A percentile compares a stretch with the other conserved stretches of the same genome.
phyloP scores from a whole-genome alignment of 2,329 filamentous ascomycete genomes.

The Fusarium pseudograminearum region DNA sequence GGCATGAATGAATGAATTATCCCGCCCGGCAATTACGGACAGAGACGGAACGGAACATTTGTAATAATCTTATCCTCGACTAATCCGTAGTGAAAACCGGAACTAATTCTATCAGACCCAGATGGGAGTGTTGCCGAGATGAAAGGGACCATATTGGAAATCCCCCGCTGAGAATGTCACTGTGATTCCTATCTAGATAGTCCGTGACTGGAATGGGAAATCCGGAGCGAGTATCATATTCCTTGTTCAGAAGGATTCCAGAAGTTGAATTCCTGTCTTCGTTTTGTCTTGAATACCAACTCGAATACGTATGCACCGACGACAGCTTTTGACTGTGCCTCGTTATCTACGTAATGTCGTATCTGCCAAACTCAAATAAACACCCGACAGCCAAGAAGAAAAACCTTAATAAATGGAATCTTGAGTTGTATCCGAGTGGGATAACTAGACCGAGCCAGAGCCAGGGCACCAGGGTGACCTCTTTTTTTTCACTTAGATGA shows the following conservation, averaged over 20 bases:
- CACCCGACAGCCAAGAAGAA: background rate
- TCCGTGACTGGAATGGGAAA: background rate
- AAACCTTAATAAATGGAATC: slow-evolving; percentile 9
- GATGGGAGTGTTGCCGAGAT: slow-evolving; percentile 24
- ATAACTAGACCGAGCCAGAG: background rate
- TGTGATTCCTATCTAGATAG: slow-evolving; percentile 15
- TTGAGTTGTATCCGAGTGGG: slow-evolving; percentile 2
- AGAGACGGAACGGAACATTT: background rate
- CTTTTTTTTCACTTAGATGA: background rate
- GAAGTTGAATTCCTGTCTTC: slow-evolving; percentile 12
- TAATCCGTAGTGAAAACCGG: slow-evolving; percentile 2
- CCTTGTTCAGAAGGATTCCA: slow-evolving; percentile 22
- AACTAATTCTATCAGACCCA: slow-evolving; percentile 7
- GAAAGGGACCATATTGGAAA: slow-evolving; percentile 20
- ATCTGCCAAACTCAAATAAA: background rate
- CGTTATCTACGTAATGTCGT: slow-evolving; percentile 21
- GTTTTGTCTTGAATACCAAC: background rate
- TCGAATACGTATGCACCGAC: background rate
- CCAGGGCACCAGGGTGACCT: slow-evolving; percentile 1
- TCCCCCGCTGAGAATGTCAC: slow-evolving; percentile 4
- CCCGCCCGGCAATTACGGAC: slow-evolving; percentile 10
- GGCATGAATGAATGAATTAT: slow-evolving; percentile 7
- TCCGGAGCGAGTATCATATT: slow-evolving; percentile 2
- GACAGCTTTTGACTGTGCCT: slow-evolving; percentile 3
- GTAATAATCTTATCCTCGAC: background rate